phyloP scores from a whole-genome alignment of 495 filamentous ascomycete species.

The Xylaria palmicola region DNA sequence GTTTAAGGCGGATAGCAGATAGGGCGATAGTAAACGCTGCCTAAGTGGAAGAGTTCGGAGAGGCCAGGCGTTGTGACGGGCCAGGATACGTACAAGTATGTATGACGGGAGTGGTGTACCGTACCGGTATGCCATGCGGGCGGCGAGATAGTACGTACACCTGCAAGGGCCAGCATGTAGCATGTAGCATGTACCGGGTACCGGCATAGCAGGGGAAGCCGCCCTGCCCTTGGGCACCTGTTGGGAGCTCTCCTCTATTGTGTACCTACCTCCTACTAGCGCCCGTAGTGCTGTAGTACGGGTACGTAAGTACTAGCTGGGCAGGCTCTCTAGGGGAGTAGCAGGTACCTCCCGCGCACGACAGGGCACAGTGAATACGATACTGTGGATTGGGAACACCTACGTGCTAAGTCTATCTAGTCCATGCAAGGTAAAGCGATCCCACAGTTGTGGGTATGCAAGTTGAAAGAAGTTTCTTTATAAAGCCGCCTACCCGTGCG shows the following conservation, averaged over 20 bases:
- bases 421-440: no score
- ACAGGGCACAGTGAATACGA: neutral
- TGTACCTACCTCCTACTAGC: no score
- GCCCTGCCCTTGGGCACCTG: neutral
- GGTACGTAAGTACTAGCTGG: no score
- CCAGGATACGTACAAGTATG: neutral
- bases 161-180: conserved; percentile 10
- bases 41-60: conserved; percentile 7
- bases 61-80: neutral
- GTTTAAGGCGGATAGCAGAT: neutral
- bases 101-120: neutral
- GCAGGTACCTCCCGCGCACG: neutral
- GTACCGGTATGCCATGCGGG: no score
- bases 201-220: neutral
- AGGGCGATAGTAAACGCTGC: neutral
- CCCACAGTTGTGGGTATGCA: neutral
- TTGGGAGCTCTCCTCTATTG: neutral
- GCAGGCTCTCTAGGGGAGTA: no score
- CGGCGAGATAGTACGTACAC: neutral
- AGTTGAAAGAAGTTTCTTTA: neutral
- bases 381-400: no score
- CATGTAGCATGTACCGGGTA: neutral
- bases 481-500: no score
- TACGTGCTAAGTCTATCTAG: no score
- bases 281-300: no score